phyloP scores from a whole-genome alignment of 2,329 filamentous ascomycete genomes.

The Chrysoporthe puriensis region DNA sequence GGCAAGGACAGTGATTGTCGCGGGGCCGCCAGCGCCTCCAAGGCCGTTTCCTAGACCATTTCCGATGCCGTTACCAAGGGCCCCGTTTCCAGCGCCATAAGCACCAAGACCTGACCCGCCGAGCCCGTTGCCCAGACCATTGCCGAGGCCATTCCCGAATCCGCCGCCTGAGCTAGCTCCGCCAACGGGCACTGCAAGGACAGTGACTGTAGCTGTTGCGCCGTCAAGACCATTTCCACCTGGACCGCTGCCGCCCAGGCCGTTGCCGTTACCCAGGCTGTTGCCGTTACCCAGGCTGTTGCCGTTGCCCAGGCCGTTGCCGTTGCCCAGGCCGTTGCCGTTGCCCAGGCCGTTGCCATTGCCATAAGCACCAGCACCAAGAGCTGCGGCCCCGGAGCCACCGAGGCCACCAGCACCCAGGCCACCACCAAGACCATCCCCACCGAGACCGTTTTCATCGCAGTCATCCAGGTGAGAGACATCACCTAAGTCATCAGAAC shows the following conservation, averaged over 20 bases:
- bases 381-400: neutral
- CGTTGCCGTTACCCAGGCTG: constrained; percentile 22
- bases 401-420: constrained; percentile 1
- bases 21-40: constrained; percentile 20
- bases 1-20: constrained; percentile 24
- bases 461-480: constrained; percentile 19
- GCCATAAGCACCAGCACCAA: constrained; percentile 1
- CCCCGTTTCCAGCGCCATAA: neutral
- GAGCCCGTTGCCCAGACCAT: neutral
- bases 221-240: constrained; percentile 17
- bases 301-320: constrained; percentile 6
- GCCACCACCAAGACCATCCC: neutral
- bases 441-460: constrained; percentile 19
- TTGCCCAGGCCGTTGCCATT: neutral
- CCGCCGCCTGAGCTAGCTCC: constrained; percentile 1
- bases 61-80: constrained; percentile 1
- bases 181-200: constrained; percentile 19
- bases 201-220: constrained; percentile 20
- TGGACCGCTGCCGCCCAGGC: constrained; percentile 17
- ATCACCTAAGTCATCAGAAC: constrained; percentile 9
- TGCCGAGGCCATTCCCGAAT: constrained; percentile 1
- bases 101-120: neutral
- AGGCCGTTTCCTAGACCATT: constrained; percentile 21
- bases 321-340: constrained; percentile 7
- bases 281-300: constrained; percentile 10